phyloP scores from a whole-genome alignment of 179 eudicot species.

The Silene coronaria region DNA sequence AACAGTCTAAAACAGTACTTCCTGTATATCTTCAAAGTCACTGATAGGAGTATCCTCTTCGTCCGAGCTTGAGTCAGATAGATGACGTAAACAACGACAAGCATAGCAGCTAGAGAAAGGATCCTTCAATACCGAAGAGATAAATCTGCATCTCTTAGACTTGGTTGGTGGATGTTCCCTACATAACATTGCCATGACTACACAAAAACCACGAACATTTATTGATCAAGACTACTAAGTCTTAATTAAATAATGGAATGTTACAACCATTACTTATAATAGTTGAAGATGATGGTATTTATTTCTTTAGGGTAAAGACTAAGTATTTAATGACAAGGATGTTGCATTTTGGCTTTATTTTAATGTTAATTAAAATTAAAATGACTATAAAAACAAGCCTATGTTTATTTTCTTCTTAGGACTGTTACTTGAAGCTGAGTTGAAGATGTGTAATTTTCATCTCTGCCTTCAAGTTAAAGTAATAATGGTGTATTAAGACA shows the following conservation, averaged over 20 bases:
- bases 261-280: constrained; percentile 16
- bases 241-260: constrained; percentile 20
- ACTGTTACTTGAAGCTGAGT: constrained; percentile 24
- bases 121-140: constrained; percentile 45
- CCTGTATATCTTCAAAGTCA: constrained; percentile 48
- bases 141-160: constrained; percentile 43
- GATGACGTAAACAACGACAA: constrained; percentile 24
- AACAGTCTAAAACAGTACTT: constrained; percentile 29
- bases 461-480: constrained; percentile 34
- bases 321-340: constrained; percentile 29
- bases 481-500: constrained; percentile 30
- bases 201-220: not conserved
- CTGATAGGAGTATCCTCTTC: constrained; percentile 33
- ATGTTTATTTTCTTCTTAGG: constrained; percentile 9
- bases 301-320: constrained; percentile 37
- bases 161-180: constrained; percentile 39
- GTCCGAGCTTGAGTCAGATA: constrained; percentile 28
- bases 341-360: not conserved
- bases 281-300: not conserved
- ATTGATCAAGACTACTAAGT: not conserved
- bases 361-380: constrained; percentile 15
- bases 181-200: constrained; percentile 40
- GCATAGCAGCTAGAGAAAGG: constrained; percentile 48
- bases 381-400: not conserved
- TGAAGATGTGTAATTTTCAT: constrained; percentile 29